A percentile compares a stretch with the other conserved stretches of the same genome.
Evolutionary conservation across 768 basidiomycete species (phyloP).

Genomic region (Xerocomellus intermedius): DNA sequence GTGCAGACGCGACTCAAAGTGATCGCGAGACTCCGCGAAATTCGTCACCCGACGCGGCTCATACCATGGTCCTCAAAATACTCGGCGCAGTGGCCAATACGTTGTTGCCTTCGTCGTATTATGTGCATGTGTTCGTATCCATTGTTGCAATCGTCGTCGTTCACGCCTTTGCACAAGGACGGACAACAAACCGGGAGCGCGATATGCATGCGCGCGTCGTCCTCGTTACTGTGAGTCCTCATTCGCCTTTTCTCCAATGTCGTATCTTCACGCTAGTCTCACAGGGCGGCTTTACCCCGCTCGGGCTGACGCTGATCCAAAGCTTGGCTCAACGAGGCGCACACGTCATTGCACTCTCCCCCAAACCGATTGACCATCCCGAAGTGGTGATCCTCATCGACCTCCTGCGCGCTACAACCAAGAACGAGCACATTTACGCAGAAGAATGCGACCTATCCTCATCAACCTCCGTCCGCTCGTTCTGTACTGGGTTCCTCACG

Average conservation of each 20-base stretch:
- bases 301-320: slow-evolving; percentile 67
- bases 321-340: slow-evolving; percentile 71
- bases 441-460: slow-evolving; percentile 75
- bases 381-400: slow-evolving; percentile 59
- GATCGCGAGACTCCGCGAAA: slow-evolving; percentile 14
- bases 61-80: slow-evolving; percentile 57
- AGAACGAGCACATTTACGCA: slow-evolving; percentile 76
- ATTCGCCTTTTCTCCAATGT: neutral
- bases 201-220: slow-evolving; percentile 72
- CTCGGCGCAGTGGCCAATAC: slow-evolving; percentile 37
- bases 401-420: slow-evolving; percentile 63
- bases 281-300: slow-evolving; percentile 74
- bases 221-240: slow-evolving; percentile 60
- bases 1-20: slow-evolving; percentile 9
- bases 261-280: neutral
- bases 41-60: too few species aligned
- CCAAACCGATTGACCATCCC: slow-evolving; percentile 48
- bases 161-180: slow-evolving; percentile 64
- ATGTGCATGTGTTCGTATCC: slow-evolving; percentile 48
- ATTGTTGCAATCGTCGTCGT: slow-evolving; percentile 47
- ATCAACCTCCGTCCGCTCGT: slow-evolving; percentile 62
- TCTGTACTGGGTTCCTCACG: slow-evolving; percentile 66
- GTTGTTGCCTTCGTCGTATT: slow-evolving; percentile 58
- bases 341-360: slow-evolving; percentile 72
- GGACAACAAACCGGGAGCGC: slow-evolving; percentile 67